phyloP scores from a whole-genome alignment of 202 grass and related monocot species.

The Sporobolus alterniflorus region DNA sequence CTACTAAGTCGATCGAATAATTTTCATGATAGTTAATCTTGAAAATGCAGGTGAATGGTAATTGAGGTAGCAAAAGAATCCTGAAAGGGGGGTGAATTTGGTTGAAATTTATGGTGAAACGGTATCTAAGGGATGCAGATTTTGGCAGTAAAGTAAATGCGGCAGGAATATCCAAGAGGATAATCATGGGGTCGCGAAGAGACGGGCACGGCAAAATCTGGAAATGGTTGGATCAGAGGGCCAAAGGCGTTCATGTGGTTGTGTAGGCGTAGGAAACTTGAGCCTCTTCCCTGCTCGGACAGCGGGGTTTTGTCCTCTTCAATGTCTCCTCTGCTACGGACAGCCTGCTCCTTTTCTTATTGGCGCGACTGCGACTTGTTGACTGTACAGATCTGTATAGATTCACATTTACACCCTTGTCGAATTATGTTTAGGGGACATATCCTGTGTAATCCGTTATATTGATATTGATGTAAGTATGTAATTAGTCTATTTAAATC shows the following conservation, averaged over 20 bases:
- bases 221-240: conserved; percentile 43
- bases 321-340: conserved; percentile 11
- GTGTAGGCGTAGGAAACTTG: conserved; percentile 34
- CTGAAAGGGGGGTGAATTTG: neutral
- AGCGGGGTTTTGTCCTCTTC: conserved; percentile 5
- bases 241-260: conserved; percentile 18
- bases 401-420: conserved; percentile 17
- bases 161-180: neutral
- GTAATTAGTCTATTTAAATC: too few species aligned
- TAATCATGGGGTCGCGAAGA: neutral
- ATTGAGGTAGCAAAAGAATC: neutral
- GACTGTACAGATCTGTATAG: neutral
- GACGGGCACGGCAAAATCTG: conserved; percentile 8
- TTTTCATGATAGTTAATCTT: neutral
- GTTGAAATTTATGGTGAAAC: neutral
- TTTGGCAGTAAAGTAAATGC: conserved; percentile 2
- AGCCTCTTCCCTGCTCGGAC: conserved; percentile 12
- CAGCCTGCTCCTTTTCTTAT: conserved; percentile 12
- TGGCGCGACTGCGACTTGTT: conserved; percentile 32
- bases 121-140: neutral
- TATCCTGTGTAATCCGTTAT: too few species aligned
- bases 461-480: too few species aligned
- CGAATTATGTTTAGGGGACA: neutral
- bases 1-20: neutral
- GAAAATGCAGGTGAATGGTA: neutral